These are phyloP conservation scores for Lachnellula hyalina DNA, from an alignment of 2,329 filamentous ascomycete genomes.

Conservation along the genomic window DNA sequence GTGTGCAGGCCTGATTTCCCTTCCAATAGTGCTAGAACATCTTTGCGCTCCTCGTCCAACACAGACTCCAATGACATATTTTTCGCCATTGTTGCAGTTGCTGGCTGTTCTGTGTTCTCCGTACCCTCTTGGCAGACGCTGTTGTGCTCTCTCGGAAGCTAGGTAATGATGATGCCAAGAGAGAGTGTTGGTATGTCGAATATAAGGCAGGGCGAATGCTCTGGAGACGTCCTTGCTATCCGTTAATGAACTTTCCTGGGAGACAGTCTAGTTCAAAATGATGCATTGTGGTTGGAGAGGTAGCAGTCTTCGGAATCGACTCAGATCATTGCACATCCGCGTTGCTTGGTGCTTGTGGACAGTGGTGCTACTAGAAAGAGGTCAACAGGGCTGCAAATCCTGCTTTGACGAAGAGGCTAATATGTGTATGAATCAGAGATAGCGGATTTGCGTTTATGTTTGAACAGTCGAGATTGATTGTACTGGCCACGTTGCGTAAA, in stretches of 20 bases:
- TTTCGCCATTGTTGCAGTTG: conserved; percentile 25
- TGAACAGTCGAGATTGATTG: not conserved
- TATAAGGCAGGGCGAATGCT: conserved; percentile 14
- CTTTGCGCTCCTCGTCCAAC: conserved; percentile 70
- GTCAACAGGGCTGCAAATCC: not conserved
- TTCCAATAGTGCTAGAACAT: conserved; percentile 66
- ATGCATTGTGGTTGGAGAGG: conserved; percentile 30
- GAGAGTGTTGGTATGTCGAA: conserved; percentile 3
- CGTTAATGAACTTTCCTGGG: conserved; percentile 31
- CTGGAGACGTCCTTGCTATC: conserved; percentile 20
- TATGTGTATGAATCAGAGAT: not conserved
- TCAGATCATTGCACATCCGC: conserved; percentile 28
- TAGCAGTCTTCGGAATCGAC: conserved; percentile 12
- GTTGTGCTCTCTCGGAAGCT: conserved; percentile 5
- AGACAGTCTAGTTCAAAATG: conserved; percentile 25
- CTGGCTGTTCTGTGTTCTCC: conserved; percentile 7
- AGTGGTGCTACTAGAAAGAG: conserved; percentile 6
- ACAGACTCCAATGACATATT: conserved; percentile 72
- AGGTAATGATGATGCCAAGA: conserved; percentile 13
- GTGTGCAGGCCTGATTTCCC: conserved; percentile 10
- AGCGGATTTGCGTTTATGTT: not conserved
- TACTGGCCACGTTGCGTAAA: not conserved
- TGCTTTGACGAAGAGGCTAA: not conserved
- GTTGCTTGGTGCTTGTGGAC: conserved; percentile 20
- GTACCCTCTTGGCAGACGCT: conserved; percentile 9